Evolutionary conservation across 495 filamentous ascomycete species (phyloP).

Genomic region (Oidiodendron maius): DNA sequence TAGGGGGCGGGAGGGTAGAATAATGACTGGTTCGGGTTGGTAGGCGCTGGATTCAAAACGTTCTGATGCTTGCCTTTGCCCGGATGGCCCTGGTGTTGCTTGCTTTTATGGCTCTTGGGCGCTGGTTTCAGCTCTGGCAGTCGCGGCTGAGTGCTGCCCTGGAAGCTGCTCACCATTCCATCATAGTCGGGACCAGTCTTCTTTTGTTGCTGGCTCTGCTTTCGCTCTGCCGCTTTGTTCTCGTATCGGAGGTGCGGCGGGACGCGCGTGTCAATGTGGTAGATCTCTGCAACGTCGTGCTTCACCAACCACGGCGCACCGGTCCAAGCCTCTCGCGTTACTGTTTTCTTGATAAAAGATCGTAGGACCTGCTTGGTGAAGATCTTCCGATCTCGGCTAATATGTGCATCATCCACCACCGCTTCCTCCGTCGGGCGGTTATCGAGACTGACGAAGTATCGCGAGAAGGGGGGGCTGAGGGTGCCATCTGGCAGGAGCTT

Average conservation of each 20-base stretch:
- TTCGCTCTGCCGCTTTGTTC: slow-evolving; percentile 70
- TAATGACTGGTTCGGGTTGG: slow-evolving; percentile 7
- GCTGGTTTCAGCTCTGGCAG: slow-evolving; percentile 78
- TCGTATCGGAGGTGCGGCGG: slow-evolving; percentile 79
- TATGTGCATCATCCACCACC: slow-evolving; percentile 71
- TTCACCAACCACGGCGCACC: slow-evolving; percentile 96
- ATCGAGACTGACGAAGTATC: slow-evolving; percentile 73
- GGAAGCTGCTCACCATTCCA: slow-evolving; percentile 29
- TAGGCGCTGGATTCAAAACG: slow-evolving; percentile 22
- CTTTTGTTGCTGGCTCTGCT: slow-evolving; percentile 58
- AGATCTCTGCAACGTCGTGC: slow-evolving; percentile 71
- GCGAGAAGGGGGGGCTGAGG: slow-evolving; percentile 59
- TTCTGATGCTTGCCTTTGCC: slow-evolving; percentile 21
- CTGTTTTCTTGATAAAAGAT: slow-evolving; percentile 91
- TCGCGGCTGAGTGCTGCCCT: slow-evolving; percentile 37
- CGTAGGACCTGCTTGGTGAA: slow-evolving; percentile 95
- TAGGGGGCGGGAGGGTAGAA: slow-evolving; percentile 11
- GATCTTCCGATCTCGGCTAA: slow-evolving; percentile 81
- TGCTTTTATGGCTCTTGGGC: slow-evolving; percentile 55
- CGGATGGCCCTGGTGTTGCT: slow-evolving; percentile 19
- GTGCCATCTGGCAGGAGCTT: slow-evolving; percentile 57
- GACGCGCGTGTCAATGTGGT: slow-evolving; percentile 77
- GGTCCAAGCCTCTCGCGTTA: slow-evolving; percentile 84
- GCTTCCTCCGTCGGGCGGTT: slow-evolving; percentile 67
- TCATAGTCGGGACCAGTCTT: slow-evolving; percentile 41